Conservation (phyloP, 192 early-diverging fungal genomes). For the Coemansia sp. region DNA sequence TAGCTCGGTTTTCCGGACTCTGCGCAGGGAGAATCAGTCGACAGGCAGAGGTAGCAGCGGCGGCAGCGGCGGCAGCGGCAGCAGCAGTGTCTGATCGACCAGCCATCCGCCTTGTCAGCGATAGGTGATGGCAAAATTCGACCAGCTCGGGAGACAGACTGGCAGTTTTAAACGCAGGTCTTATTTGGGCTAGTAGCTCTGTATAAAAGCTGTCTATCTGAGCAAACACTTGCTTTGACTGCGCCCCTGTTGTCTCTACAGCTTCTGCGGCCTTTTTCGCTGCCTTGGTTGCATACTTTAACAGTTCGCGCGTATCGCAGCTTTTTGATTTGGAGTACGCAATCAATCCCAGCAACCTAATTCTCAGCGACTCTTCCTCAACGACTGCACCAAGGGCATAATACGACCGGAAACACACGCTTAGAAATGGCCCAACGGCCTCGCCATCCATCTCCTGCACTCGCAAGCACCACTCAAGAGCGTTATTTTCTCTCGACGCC, state of each 20-base stretch:
- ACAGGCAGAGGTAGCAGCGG: no score
- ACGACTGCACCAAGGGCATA: constrained; percentile 24
- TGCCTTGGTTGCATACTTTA: constrained; percentile 28
- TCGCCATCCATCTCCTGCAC: constrained; percentile 26
- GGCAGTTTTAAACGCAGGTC: constrained; percentile 2
- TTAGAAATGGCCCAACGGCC: constrained; percentile 22
- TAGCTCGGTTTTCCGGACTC: not conserved
- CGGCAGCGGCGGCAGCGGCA: no score
- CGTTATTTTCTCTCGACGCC: constrained; percentile 14
- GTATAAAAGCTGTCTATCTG: constrained; percentile 18
- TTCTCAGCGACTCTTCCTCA: constrained; percentile 10
- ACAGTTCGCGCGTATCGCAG: constrained; percentile 37
- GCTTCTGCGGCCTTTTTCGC: not conserved
- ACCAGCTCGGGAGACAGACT: constrained; percentile 35
- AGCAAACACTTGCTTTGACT: not conserved
- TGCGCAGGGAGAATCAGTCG: not conserved
- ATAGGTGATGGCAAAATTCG: constrained; percentile 27
- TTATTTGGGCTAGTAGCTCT: constrained; percentile 9
- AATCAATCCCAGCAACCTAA: constrained; percentile 25
- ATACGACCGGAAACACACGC: constrained; percentile 44
- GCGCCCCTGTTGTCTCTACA: not conserved
- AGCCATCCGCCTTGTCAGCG: not conserved
- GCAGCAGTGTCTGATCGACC: constrained; percentile 8
- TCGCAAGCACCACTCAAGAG: constrained; percentile 41
- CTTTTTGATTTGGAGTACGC: constrained; percentile 31